Base-by-base conservation (phyloP, 2,329 filamentous ascomycete genomes). In the Diaporthe sp. region DNA sequence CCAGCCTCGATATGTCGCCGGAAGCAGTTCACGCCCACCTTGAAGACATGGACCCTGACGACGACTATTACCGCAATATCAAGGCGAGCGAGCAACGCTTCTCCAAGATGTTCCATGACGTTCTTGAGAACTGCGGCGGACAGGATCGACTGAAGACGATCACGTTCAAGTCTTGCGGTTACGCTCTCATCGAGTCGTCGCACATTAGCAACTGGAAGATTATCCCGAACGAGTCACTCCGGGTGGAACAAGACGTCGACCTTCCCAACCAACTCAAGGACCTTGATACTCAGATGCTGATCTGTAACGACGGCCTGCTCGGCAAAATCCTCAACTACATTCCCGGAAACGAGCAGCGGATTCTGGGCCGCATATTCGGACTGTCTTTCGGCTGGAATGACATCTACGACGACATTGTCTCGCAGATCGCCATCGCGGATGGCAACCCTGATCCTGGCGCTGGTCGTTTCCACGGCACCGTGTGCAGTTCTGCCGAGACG, bases 141-240 rank as follows among this genome's bases (percentile, higher is more conserved):
- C 5, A 83, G 82, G 79, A 78, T 10, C 58, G 49, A 22, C 79
- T 87, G 31, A 80, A 81, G 37, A 81, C 79, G 19, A 82, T 93
- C 42, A 85, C 86, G 1, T 88, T 93, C 82, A 88, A 87, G 44
- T 92, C 90, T 0, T 93, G 91, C 79, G 92, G 92, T 69, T 93
- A 93, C 78, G 89, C 88, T 46, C 81, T 83, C 8, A 80, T 92
- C 1, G 82, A 84, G 25, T 42, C 76, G 0, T 72, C 79, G 0
- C 80, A 80, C 37, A 81, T 87, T 61, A 82, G 86, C 73, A 84
- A 86, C 13, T 81, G 83, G 68, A 77, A 77, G 34, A 79, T 86
- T 62, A 77, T 86, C 12, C 77, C 78, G 17, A 19, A 74, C n/a
- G 69, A 76, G 28, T 80, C 82, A 3, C 55, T 77, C 15, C 76